Conservation (phyloP, 805 yeast species). For the Candida sithepensis region DNA sequence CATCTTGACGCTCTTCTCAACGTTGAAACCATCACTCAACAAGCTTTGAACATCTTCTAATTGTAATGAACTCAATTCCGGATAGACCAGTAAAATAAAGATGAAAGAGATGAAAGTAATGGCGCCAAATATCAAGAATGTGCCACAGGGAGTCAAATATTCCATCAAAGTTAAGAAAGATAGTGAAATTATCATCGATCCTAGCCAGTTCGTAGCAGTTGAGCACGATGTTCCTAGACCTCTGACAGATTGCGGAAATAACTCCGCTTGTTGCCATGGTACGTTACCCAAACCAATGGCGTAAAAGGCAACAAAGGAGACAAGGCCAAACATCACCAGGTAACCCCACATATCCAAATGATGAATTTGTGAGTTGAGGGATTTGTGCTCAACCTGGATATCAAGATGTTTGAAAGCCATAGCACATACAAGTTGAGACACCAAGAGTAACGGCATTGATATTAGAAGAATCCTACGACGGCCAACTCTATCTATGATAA, state of each 20-base stretch:
- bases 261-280: conserved; percentile 97
- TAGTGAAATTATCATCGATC: conserved; percentile 85
- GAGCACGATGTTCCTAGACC: conserved; percentile 90
- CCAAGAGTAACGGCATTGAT: conserved; percentile 84
- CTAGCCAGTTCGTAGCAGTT: conserved; percentile 94
- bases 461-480: conserved; percentile 75
- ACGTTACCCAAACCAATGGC: conserved; percentile 96
- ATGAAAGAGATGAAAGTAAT: conserved; percentile 40
- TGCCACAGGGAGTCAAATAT: conserved; percentile 91
- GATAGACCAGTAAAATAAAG: conserved; percentile 45
- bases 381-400: background rate
- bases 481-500: conserved; percentile 83
- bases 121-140: conserved; percentile 55
- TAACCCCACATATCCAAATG: conserved; percentile 83
- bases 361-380: conserved; percentile 14
- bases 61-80: conserved; percentile 50
- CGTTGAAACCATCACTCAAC: conserved; percentile 46
- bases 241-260: conserved; percentile 91
- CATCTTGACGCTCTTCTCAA: conserved; percentile 36
- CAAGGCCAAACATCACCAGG: conserved; percentile 80
- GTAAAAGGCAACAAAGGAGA: conserved; percentile 81
- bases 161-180: conserved; percentile 93
- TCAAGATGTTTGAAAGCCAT: conserved; percentile 68
- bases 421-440: conserved; percentile 74
- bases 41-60: conserved; percentile 49